Evolutionary conservation across 2,329 filamentous ascomycete species (phyloP), one percentile per base, ranked within the genome.

Genomic region (Colletotrichum caudatum): DNA sequence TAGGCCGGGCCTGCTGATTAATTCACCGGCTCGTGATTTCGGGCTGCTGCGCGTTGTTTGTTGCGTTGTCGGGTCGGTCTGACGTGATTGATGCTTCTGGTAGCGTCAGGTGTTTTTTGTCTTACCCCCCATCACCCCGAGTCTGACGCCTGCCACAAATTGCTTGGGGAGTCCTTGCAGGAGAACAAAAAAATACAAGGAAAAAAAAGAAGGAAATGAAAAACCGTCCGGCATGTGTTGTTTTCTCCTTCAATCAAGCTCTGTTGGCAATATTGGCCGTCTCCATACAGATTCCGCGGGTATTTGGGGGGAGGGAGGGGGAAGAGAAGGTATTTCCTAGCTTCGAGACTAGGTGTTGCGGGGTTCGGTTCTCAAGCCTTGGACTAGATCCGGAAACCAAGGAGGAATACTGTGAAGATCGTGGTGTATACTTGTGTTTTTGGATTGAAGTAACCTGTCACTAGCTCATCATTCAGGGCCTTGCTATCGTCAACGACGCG

Each of bases 1-100:
- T 57, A 41, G 63, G n/a, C 26, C 23, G 20, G 33, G 5, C 20
- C 12, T 44, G 63, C 39, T 37, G 58, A 65, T 54, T 67, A 53
- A 67, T 50, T 60, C 64, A 61, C 51, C 44, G 20, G 9, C 35
- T 16, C 9, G 2, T 39, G 20, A 35, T 20, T 48, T 35, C 18
- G 41, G 26, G 26, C 14, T 7, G 5, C 29, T 35, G 58, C 41
- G 41, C 16, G 41, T 5, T 8, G 8, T 14, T 16, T 29, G 8
- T 46, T 11, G 44, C 9, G 1, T 46, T 2, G 2, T 29, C 0
- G 29, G 26, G 29, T 33, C 44, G 11, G 5, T 39, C 48, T 51
- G 59, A 29, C 46, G 46, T 39, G 59, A 62, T 33, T 4, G 26
- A 29, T 29, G 1, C 9, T 5, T 48, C 23, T 12, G n/a, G 20